phyloP scores from a whole-genome alignment of 495 filamentous ascomycete species.

The Penicillium longicatenatum region DNA sequence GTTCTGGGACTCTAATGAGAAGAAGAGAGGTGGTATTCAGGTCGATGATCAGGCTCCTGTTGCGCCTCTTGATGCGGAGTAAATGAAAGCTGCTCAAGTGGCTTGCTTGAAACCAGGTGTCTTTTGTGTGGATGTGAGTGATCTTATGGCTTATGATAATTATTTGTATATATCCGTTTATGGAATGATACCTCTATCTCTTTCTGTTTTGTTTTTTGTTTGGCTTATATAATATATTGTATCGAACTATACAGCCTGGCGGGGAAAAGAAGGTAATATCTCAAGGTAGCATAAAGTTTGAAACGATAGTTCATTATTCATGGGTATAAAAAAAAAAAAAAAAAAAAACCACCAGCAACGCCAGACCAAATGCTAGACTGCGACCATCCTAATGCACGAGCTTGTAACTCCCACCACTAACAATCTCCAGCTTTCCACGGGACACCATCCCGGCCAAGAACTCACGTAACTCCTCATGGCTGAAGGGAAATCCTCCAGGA shows the following conservation, averaged over 20 bases:
- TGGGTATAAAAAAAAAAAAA: slow-evolving; percentile 11
- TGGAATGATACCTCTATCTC: slow-evolving; percentile 21
- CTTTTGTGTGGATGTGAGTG: not conserved
- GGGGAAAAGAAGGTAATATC: too few species aligned
- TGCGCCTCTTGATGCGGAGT: slow-evolving; percentile 74
- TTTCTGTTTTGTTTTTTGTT: not conserved
- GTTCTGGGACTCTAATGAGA: slow-evolving; percentile 76
- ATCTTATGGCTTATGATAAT: slow-evolving; percentile 9
- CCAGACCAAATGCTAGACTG: slow-evolving; percentile 5
- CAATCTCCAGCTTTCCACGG: slow-evolving; percentile 69
- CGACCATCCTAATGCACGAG: slow-evolving; percentile 34
- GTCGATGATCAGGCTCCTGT: slow-evolving; percentile 74
- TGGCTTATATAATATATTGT: too few species aligned
- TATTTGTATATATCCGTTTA: slow-evolving; percentile 12
- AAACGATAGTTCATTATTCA: not conserved
- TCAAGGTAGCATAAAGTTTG: not conserved
- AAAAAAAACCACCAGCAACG: slow-evolving; percentile 9
- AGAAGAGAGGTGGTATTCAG: slow-evolving; percentile 86
- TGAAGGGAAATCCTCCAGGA: slow-evolving; percentile 82
- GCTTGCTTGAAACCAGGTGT: too few species aligned
- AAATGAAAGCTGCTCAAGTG: slow-evolving; percentile 11
- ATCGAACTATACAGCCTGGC: too few species aligned
- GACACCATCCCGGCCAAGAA: slow-evolving; percentile 75
- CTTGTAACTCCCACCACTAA: slow-evolving; percentile 70
- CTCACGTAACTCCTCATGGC: slow-evolving; percentile 71